These are phyloP conservation scores for Candida endomychidarum DNA, from an alignment of 805 yeast species.

Conservation along the genomic window DNA sequence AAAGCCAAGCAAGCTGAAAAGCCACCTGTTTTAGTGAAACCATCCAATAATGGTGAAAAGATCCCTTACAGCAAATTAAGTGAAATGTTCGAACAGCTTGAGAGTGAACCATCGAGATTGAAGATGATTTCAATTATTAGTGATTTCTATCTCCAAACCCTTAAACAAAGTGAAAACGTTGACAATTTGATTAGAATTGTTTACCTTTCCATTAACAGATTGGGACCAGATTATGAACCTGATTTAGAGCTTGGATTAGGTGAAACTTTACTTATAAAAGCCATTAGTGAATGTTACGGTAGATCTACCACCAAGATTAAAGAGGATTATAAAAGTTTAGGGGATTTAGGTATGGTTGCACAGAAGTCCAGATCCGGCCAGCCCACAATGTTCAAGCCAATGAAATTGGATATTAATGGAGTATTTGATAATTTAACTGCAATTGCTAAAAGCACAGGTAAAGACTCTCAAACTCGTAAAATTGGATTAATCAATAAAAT, in stretches of 20 bases:
- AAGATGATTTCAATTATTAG: slow-evolving; percentile 77
- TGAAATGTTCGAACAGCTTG: slow-evolving; percentile 73
- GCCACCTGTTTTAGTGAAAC: slow-evolving; percentile 10
- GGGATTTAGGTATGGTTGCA: slow-evolving; percentile 92
- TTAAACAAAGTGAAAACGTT: slow-evolving; percentile 40
- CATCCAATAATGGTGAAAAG: slow-evolving; percentile 10
- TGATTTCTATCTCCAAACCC: slow-evolving; percentile 64
- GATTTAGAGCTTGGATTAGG: slow-evolving; percentile 94
- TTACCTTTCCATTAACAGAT: slow-evolving; percentile 80
- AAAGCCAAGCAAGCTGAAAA: slow-evolving; percentile 15
- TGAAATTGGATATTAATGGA: slow-evolving; percentile 65
- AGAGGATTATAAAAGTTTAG: slow-evolving; percentile 71
- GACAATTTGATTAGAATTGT: slow-evolving; percentile 67
- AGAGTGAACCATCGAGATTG: slow-evolving; percentile 76
- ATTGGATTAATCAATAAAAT: slow-evolving; percentile 76
- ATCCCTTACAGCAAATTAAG: slow-evolving; percentile 46
- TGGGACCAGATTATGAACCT: slow-evolving; percentile 92
- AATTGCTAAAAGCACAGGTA: slow-evolving; percentile 78
- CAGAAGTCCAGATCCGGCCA: slow-evolving; percentile 79
- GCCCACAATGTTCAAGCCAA: slow-evolving; percentile 91
- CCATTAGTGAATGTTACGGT: slow-evolving; percentile 89
- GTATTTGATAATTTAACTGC: slow-evolving; percentile 74
- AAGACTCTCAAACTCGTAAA: slow-evolving; percentile 77
- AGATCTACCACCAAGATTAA: slow-evolving; percentile 69
- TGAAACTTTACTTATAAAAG: slow-evolving; percentile 82